Evolutionary conservation across 1,139 yeast genomes (phyloP).

Genomic region (Geotrichum candidum): DNA sequence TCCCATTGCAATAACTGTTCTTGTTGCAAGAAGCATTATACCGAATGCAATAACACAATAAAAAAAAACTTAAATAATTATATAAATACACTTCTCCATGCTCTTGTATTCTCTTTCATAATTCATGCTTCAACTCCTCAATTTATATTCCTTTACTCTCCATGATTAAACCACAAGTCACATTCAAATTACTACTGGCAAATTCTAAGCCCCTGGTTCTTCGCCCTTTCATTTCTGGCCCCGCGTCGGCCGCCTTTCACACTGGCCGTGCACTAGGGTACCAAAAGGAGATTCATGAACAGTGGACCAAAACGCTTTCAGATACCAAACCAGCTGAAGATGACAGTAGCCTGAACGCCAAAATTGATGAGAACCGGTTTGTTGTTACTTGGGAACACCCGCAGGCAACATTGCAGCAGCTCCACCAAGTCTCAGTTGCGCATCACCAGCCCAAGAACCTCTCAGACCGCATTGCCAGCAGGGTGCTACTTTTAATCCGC

Average conservation of each 20-base stretch:
- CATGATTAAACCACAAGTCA: neutral
- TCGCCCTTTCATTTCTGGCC: neutral
- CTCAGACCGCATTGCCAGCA: slow-evolving; percentile 51
- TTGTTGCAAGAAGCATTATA: neutral
- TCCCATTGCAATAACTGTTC: too few relatives aligned
- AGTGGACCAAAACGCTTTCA: slow-evolving; percentile 15
- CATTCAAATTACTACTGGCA: neutral
- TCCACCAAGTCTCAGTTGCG: slow-evolving; percentile 38
- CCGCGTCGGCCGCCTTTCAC: neutral
- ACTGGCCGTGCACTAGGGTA: neutral
- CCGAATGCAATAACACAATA: neutral
- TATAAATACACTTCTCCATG: neutral
- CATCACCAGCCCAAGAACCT: slow-evolving; percentile 49
- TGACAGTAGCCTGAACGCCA: neutral
- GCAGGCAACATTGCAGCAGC: slow-evolving; percentile 4
- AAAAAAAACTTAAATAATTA: neutral
- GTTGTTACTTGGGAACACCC: slow-evolving; percentile 18
- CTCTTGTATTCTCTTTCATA: neutral
- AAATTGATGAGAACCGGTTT: slow-evolving; percentile 10
- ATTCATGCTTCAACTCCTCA: neutral
- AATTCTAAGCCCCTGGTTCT: neutral
- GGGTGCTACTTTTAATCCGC: slow-evolving; percentile 44
- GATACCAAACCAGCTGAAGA: slow-evolving; percentile 6
- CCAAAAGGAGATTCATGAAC: slow-evolving; percentile 12
- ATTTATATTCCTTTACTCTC: neutral